phyloP scores from a whole-genome alignment of 2,329 filamentous ascomycete genomes.

The Eutypa lata region DNA sequence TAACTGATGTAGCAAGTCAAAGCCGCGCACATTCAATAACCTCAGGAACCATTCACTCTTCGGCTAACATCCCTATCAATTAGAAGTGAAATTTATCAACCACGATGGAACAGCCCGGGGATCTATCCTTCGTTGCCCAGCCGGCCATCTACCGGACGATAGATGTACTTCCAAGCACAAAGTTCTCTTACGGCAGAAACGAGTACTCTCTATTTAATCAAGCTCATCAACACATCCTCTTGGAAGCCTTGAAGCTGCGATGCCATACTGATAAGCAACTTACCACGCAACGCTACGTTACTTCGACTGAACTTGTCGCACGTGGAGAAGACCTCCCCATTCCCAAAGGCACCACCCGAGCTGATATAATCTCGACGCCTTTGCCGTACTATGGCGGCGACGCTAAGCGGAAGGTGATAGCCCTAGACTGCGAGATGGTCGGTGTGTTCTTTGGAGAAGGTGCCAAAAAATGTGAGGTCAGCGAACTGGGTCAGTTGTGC shows the following conservation, averaged over 20 bases:
- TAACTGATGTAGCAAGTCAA: too few species aligned
- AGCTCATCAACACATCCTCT: background rate
- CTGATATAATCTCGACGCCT: background rate
- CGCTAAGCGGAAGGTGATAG: slow-evolving; percentile 31
- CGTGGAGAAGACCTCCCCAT: background rate
- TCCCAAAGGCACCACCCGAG: background rate
- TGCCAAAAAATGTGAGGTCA: background rate
- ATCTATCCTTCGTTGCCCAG: too few species aligned
- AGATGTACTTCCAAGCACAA: background rate
- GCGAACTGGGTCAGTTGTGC: slow-evolving; percentile 21
- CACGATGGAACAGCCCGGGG: too few species aligned
- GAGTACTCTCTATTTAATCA: background rate
- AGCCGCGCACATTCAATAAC: too few species aligned
- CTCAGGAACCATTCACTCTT: too few species aligned
- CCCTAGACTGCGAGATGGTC: slow-evolving; percentile 49
- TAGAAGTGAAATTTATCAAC: too few species aligned
- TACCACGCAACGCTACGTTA: background rate
- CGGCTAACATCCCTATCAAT: too few species aligned
- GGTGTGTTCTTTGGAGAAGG: slow-evolving; percentile 16
- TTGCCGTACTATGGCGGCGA: too few species aligned
- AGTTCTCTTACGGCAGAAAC: background rate
- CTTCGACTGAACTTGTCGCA: background rate
- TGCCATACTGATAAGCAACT: background rate
- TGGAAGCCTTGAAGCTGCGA: background rate
- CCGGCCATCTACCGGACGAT: background rate